A percentile compares a stretch with the other conserved stretches of the same genome.
Evolutionary conservation across 148 eudicot genomes (phyloP).

Genomic region (Polygonum maritimum): DNA sequence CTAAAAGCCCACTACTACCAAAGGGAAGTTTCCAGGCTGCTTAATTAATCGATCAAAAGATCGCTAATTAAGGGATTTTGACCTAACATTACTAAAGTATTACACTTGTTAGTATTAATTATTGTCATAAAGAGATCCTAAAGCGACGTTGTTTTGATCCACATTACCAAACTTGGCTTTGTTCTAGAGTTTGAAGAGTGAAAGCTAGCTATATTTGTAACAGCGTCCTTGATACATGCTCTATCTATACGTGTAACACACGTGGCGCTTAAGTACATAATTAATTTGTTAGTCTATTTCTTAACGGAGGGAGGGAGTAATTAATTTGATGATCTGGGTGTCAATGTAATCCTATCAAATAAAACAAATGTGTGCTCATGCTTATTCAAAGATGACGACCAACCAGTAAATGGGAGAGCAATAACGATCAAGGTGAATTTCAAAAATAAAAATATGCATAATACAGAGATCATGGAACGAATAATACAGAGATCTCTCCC

Average conservation of each 20-base stretch:
- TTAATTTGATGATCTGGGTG: no score
- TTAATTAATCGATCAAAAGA: background rate
- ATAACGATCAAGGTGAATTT: no score
- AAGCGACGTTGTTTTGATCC: background rate
- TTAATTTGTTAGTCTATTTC: no score
- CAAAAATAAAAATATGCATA: no score
- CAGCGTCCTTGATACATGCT: background rate
- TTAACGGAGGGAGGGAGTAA: no score
- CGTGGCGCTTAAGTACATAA: background rate
- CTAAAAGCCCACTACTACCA: background rate
- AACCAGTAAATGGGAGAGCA: no score
- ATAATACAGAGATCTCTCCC: no score
- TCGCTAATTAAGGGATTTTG: background rate
- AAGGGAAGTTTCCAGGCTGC: background rate
- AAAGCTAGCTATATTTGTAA: background rate
- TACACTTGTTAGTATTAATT: background rate
- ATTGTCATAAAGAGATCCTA: background rate
- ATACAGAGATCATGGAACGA: no score
- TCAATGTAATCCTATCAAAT: no score
- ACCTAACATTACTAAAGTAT: background rate
- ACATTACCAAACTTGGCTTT: background rate
- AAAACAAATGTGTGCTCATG: no score
- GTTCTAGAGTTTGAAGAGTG: slow-evolving; percentile 2
- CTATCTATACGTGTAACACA: background rate
- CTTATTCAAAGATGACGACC: no score